A percentile compares a stretch with the other conserved stretches of the same genome.
Conservation (phyloP, 257 asterid genomes). For the Marsdenia floribunda region DNA sequence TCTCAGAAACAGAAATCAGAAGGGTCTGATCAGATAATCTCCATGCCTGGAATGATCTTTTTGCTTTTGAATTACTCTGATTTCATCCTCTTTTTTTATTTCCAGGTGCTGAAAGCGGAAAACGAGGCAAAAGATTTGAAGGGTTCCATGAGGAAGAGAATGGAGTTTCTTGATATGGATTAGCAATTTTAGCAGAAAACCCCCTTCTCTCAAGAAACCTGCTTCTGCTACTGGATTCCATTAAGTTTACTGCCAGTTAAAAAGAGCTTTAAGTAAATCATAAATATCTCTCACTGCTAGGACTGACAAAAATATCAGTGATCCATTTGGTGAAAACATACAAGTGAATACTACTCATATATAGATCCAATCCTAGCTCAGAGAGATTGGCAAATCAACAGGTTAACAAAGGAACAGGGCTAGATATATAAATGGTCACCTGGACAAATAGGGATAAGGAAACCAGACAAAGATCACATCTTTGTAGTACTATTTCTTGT, state of each 20-base stretch:
- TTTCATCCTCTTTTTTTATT: neutral
- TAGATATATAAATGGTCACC: neutral
- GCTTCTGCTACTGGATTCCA: neutral
- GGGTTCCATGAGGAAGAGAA: constrained; percentile 89
- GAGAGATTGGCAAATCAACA: neutral
- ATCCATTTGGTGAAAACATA: neutral
- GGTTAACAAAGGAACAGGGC: neutral
- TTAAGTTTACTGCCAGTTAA: neutral
- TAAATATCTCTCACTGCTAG: neutral
- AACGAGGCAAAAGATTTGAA: constrained; percentile 81
- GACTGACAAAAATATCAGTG: neutral
- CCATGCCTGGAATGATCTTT: neutral
- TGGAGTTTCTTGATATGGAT: constrained; percentile 96
- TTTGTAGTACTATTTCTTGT: neutral
- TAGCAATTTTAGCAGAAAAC: constrained; percentile 6
- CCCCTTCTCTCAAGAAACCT: neutral
- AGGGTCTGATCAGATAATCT: constrained; percentile 12
- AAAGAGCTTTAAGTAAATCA: neutral
- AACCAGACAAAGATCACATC: neutral
- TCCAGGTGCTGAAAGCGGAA: constrained; percentile 88
- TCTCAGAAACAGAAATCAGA: constrained; percentile 22
- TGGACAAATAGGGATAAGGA: neutral
- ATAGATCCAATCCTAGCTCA: neutral
- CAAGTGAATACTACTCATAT: neutral
- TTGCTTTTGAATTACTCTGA: neutral